Evolutionary conservation across 129 eudicot species (phyloP), one percentile per base, ranked within the genome.

Genomic region (Centrapalus pauciflorus): DNA sequence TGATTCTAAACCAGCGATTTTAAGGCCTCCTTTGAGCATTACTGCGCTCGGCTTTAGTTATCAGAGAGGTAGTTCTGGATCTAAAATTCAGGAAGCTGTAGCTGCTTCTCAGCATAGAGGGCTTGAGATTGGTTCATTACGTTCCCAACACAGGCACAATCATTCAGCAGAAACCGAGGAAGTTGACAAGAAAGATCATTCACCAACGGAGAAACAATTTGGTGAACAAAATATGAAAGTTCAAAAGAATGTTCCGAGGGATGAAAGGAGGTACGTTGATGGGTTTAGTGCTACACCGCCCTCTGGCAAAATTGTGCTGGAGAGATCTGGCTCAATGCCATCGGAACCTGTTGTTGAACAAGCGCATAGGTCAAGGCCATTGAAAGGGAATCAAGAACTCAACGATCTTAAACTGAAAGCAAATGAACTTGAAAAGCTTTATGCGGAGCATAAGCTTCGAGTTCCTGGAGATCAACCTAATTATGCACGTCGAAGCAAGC

Each of bases 381-480:
- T 85, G 1, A 94, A 89, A 82, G 99, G 90, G 63, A 93, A 86
- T 43, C 99, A 85, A 74, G 99, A 85, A 43, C 88, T 82, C 21
- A 89, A 94, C 63, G 97, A 94, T 51, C 77, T 94, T 58, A 82
- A 89, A 76, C 5, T 86, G 77, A 94, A 94, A 85, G 99, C 95
- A 49, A 87, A 83, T 70, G 99, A 94, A 72, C 90, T 94, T 14
- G 99, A 94, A 74, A 94, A 84, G 79, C 93, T 94, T 55, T 94
- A 82, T 64, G 97, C 99, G 0, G 97, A 89, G 77, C 99, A 94
- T 74, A 94, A 94, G 63, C 88, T 89, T 61, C 88, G 99, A 76
- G 87, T 34, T 27, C 96, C 98, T 16, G 95, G 67, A 33, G 89
- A 84, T 30, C 86, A 81, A 65, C 73, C 83, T 10, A 75, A 73